Conservation (phyloP, 139 green algal species). For the Trebouxia sp. region DNA sequence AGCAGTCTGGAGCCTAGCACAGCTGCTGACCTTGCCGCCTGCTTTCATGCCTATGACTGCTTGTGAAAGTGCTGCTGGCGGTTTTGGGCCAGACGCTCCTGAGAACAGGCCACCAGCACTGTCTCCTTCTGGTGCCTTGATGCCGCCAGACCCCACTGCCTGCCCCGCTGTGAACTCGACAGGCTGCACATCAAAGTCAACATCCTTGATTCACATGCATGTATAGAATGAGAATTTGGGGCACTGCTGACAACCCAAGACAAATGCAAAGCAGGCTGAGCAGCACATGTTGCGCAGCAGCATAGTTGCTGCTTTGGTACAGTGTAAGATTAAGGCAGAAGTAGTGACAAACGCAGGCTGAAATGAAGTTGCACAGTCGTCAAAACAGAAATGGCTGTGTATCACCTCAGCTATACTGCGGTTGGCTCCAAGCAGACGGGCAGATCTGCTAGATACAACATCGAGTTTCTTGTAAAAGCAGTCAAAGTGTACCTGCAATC, state of each 20-base stretch:
- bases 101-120: constrained; percentile 70
- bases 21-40: constrained; percentile 76
- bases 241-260: no score
- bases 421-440: constrained; percentile 89
- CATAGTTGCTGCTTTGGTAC: no score
- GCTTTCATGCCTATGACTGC: constrained; percentile 86
- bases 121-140: constrained; percentile 45
- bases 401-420: constrained; percentile 84
- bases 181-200: constrained; percentile 58
- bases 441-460: constrained; percentile 80
- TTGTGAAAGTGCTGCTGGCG: constrained; percentile 76
- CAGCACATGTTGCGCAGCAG: no score
- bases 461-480: constrained; percentile 81
- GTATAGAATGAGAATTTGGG: neutral
- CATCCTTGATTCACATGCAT: neutral
- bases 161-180: constrained; percentile 83
- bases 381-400: neutral
- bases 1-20: no score
- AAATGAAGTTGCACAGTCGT: neutral
- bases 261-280: no score
- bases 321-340: no score
- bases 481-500: constrained; percentile 91
- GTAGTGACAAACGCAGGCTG: no score
- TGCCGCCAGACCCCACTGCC: constrained; percentile 33
- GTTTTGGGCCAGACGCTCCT: constrained; percentile 77